Evolutionary conservation across 2,329 filamentous ascomycete species (phyloP), one percentile per base, ranked within the genome.

Genomic region (Fusarium haematococcum): DNA sequence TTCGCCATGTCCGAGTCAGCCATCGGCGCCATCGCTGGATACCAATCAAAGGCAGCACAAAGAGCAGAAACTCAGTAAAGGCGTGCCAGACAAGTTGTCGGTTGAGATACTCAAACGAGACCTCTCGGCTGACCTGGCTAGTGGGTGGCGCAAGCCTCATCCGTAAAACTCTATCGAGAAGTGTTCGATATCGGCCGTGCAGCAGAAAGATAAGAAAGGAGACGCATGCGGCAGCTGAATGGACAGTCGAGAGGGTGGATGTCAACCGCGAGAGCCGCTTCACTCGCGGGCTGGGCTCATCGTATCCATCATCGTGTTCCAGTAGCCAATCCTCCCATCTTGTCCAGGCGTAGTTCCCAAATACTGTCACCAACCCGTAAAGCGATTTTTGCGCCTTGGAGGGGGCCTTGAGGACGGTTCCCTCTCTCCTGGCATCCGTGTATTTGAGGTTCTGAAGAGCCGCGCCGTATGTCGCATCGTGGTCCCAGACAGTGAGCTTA

Each of bases 1-100:
- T 95, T 76, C 93, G 91, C 94, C 95, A 97, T n/a, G 92, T 91
- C 71, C 95, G 90, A 23, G 90, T 88, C n/a, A 98, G 86, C 93
- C 96, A 98, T 75, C 95, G 90, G 67, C 95, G 91, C 97, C 97
- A 99, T 75, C 95, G 91, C 79, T 94, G 93, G 76, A 99, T 96
- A 61, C 97, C 97, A 48, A 99, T 94, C n/a, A 99, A 89, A 0
- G 97, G 97, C n/a, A 99, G 88, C 20, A 98, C 90, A 82, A 98
- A 99, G 35, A 99, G 89, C n/a, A 99, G 87, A 78, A 99, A 99
- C 82, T 99, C 97, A 30, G 97, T 99, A 79, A 99, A 98, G n/a
- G 97, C 97, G 84, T 99, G 97, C 97, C 97, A 99, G 41, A 99
- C 97, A 13, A 99, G 91, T 84, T 99, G 97, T 57, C 97, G 92